Percentiles rank a stretch among this genome's conserved stretches.
These are phyloP conservation scores for Tulasnella sp. DNA, from an alignment of 768 basidiomycete species.

Conservation along the genomic window DNA sequence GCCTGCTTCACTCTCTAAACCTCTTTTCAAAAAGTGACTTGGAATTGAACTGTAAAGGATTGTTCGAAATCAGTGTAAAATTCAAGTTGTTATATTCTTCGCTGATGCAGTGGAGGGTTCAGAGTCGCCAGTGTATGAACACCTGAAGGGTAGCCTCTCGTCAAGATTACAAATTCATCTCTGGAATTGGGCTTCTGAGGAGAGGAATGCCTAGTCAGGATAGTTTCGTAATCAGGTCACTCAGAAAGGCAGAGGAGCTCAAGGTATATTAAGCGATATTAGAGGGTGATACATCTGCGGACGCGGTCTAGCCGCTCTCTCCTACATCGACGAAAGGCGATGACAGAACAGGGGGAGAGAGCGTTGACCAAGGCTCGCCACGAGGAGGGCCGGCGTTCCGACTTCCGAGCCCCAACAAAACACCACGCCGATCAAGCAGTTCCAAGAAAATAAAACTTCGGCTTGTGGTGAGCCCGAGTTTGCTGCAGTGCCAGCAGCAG, in stretches of 20 bases:
- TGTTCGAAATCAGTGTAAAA: neutral
- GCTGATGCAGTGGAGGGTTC: neutral
- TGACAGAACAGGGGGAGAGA: no score
- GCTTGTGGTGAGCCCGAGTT: neutral
- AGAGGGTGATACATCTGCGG: no score
- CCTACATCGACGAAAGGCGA: no score
- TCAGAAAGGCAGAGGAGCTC: no score
- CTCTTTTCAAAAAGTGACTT: neutral
- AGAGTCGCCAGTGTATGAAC: neutral
- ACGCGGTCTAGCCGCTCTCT: no score
- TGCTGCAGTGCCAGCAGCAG: neutral
- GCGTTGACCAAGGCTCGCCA: neutral
- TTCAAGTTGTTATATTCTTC: neutral
- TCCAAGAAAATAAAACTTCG: neutral
- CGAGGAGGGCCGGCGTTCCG: constrained; percentile 14
- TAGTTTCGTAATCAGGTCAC: no score
- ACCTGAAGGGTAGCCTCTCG: no score
- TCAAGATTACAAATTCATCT: no score
- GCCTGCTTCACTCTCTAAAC: neutral
- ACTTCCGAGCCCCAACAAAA: constrained; percentile 1
- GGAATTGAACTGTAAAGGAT: neutral
- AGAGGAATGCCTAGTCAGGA: no score
- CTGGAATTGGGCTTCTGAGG: no score
- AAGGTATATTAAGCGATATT: no score
- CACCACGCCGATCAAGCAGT: neutral